phyloP scores from a whole-genome alignment of 2,329 filamentous ascomycete genomes.

The Teratosphaeria nubilosa region DNA sequence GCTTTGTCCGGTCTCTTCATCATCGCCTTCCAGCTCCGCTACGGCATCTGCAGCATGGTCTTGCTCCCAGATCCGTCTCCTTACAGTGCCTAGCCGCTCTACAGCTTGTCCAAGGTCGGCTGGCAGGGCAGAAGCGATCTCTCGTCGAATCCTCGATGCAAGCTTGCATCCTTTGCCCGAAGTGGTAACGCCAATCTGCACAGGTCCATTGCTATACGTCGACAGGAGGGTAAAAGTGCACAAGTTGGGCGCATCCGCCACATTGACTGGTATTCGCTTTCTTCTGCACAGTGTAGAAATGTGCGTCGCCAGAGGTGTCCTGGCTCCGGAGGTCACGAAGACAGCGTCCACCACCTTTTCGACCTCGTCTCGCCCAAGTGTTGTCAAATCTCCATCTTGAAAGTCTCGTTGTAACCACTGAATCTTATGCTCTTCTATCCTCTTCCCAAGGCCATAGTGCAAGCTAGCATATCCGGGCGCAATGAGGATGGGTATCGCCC shows the following conservation, averaged over 20 bases:
- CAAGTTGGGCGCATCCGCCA: slow-evolving; percentile 74
- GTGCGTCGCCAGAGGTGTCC: slow-evolving; percentile 41
- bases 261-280: slow-evolving; percentile 83
- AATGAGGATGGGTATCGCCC: slow-evolving; percentile 70
- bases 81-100: slow-evolving; percentile 61
- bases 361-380: slow-evolving; percentile 70
- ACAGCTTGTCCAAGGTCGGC: slow-evolving; percentile 66
- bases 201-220: slow-evolving; percentile 77
- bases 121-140: slow-evolving; percentile 74
- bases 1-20: slow-evolving; percentile 62
- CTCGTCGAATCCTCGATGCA: slow-evolving; percentile 75
- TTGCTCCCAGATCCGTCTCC: slow-evolving; percentile 63
- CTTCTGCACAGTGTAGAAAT: slow-evolving; percentile 68
- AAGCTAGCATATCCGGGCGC: slow-evolving; percentile 46
- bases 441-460: slow-evolving; percentile 51
- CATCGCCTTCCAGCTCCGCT: slow-evolving; percentile 35
- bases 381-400: slow-evolving; percentile 59
- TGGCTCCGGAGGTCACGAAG: slow-evolving; percentile 61
- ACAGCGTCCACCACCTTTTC: slow-evolving; percentile 76
- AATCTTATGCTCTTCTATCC: slow-evolving; percentile 56
- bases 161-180: slow-evolving; percentile 92
- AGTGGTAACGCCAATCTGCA: slow-evolving; percentile 92
- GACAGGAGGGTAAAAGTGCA: slow-evolving; percentile 87
- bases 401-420: slow-evolving; percentile 59
- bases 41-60: slow-evolving; percentile 49